Evolutionary conservation across 1,284 basidiomycete species (phyloP), one percentile per base, ranked within the genome.

Genomic region (Trametes hirsuta): DNA sequence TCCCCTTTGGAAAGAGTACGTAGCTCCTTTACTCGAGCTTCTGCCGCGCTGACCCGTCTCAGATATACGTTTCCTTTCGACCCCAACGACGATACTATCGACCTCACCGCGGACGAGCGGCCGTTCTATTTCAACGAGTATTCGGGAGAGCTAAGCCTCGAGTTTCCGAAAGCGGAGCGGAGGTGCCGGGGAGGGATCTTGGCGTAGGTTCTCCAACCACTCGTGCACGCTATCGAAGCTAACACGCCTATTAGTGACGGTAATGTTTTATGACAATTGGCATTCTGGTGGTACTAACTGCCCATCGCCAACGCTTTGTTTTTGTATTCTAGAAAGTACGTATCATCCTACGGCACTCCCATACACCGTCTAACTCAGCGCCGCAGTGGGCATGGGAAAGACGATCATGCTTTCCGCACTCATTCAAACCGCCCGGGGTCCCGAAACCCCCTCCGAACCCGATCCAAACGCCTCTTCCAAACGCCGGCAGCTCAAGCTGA

Each of bases 331-430:
- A 84, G 83, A 84, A 69, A 84, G 82, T 84, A 65, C 64, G 82
- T 65, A 0, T n/a, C 8, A 25, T n/a, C 18, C 1, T 6, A 2
- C 5, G 1, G 18, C 24, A 24, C 35, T 18, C 18, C 14, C 34
- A 18, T 12, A 4, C 48, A 53, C 9, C 25, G 46, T 25, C 39
- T 53, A 35, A 50, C 15, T 18, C 2, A 24, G n/a, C 47, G 3
- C 44, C 36, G 30, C 54, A 91, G 85, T 90, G 93, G 94, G 96
- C 9, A 93, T 98, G 87, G 97, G 97, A 4, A 99, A 99, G 78
- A 98, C 97, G 0, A 95, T 97, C 69, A 97, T 97, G 94, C 78
- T 98, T 52, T 93, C 95, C 1, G 88, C 94, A 11, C 83, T 98
- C 40, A 91, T 98, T 25, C 95, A 97, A 67, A 87, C 87, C 11